Percentiles rank a stretch among this genome's conserved stretches.
Conservation (phyloP, 1,284 basidiomycete genomes). For the Fistulina hepatica region DNA sequence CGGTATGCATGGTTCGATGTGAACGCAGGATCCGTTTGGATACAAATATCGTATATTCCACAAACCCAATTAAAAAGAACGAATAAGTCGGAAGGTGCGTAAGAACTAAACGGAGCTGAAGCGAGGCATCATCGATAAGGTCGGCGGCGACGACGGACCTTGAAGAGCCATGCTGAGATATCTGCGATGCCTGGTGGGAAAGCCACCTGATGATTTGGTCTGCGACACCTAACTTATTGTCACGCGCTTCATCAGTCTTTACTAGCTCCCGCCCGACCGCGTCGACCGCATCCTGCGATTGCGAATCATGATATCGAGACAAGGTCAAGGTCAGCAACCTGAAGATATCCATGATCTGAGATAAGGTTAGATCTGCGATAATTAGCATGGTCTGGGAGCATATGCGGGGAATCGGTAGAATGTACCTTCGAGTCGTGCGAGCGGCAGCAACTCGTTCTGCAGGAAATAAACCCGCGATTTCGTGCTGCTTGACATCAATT, state of each 20-base stretch:
- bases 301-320: slow-evolving; percentile 62
- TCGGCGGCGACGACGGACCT: background rate
- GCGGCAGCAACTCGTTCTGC: slow-evolving; percentile 44
- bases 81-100: no score
- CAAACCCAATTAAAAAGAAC: no score
- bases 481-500: no score
- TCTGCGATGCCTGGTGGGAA: slow-evolving; percentile 45
- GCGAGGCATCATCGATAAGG: slow-evolving; percentile 6
- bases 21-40: slow-evolving; percentile 34
- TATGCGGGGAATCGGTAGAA: slow-evolving; percentile 1
- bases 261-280: slow-evolving; percentile 53
- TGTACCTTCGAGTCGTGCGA: slow-evolving; percentile 40
- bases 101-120: background rate
- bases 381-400: slow-evolving; percentile 9
- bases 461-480: slow-evolving; percentile 55
- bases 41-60: slow-evolving; percentile 40
- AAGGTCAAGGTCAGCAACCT: slow-evolving; percentile 64
- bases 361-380: slow-evolving; percentile 46
- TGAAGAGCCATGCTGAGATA: slow-evolving; percentile 4
- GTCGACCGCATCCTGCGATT: slow-evolving; percentile 63
- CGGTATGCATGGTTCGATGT: slow-evolving; percentile 35
- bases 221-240: slow-evolving; percentile 42
- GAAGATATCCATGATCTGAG: slow-evolving; percentile 64
- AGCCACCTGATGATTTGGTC: slow-evolving; percentile 67
- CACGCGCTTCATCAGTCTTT: slow-evolving; percentile 35